Evolutionary conservation across 1,284 basidiomycete genomes (phyloP).

Genomic region (Melampsora occidentalis): DNA sequence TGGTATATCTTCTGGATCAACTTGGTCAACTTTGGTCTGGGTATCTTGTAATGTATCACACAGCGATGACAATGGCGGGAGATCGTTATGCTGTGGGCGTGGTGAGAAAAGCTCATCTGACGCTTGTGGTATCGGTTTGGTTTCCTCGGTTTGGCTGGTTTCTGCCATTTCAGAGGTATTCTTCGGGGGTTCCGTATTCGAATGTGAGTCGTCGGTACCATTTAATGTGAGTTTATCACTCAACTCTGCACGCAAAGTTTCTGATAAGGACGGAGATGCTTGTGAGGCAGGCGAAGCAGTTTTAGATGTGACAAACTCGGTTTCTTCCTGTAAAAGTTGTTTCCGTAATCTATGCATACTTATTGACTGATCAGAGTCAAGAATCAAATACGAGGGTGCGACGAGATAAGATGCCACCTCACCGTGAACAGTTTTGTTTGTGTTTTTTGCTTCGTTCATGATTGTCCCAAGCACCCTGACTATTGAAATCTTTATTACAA

Average conservation of each 20-base stretch:
- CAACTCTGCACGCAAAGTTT: background rate
- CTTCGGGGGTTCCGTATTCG: no score
- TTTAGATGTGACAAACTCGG: constrained; percentile 12
- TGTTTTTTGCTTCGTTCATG: constrained; percentile 97
- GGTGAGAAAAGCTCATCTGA: background rate
- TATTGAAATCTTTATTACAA: constrained; percentile 84
- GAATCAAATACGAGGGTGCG: background rate
- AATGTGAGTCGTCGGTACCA: background rate
- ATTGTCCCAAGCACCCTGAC: constrained; percentile 90
- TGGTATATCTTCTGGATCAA: background rate
- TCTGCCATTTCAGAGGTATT: background rate
- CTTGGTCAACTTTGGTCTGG: no score
- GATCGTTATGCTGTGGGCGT: background rate
- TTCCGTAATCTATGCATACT: constrained; percentile 23
- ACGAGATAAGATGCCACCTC: constrained; percentile 45
- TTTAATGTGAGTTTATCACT: background rate
- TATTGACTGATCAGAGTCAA: constrained; percentile 3
- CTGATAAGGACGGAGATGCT: background rate
- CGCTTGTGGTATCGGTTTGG: background rate
- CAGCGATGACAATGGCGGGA: background rate
- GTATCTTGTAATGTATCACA: background rate
- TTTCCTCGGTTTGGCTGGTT: constrained; percentile 41
- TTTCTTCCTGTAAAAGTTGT: constrained; percentile 41
- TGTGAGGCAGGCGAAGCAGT: constrained; percentile 15
- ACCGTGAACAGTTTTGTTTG: constrained; percentile 75